Conservation (phyloP, 2,329 filamentous ascomycete species). For the Saccharata proteae region DNA sequence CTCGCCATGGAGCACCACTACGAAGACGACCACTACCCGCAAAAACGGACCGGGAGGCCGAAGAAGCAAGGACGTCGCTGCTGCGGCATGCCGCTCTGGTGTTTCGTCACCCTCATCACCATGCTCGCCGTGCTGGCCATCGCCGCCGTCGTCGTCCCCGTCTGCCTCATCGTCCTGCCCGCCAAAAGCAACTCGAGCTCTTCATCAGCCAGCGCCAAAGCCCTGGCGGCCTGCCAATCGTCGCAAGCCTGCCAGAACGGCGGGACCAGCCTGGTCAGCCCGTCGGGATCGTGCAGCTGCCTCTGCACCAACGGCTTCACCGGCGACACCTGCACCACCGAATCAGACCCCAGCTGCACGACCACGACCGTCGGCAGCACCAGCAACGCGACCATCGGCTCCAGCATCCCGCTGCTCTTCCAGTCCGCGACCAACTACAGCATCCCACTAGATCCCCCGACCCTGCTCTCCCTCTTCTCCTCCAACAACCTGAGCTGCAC, state of each 20-base stretch:
- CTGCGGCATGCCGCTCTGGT: constrained; percentile 75
- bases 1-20: constrained; percentile 2
- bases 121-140: constrained; percentile 60
- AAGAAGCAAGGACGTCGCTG: constrained; percentile 46
- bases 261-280: constrained; percentile 59
- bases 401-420: constrained; percentile 64
- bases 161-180: constrained; percentile 48
- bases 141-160: constrained; percentile 70
- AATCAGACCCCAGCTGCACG: constrained; percentile 43
- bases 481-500: constrained; percentile 64
- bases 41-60: constrained; percentile 11
- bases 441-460: constrained; percentile 58
- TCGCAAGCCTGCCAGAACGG: constrained; percentile 64
- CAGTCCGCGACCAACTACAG: constrained; percentile 56
- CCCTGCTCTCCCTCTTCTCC: constrained; percentile 66
- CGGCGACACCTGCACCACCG: constrained; percentile 43
- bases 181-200: constrained; percentile 26
- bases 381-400: constrained; percentile 61
- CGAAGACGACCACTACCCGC: constrained; percentile 9
- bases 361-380: constrained; percentile 34
- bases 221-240: constrained; percentile 40
- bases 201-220: constrained; percentile 11
- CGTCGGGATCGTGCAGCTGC: constrained; percentile 60
- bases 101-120: constrained; percentile 55
- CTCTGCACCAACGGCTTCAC: constrained; percentile 85